Conservation (phyloP, 306 rosid genomes). For the Leucaena leucocephala region DNA sequence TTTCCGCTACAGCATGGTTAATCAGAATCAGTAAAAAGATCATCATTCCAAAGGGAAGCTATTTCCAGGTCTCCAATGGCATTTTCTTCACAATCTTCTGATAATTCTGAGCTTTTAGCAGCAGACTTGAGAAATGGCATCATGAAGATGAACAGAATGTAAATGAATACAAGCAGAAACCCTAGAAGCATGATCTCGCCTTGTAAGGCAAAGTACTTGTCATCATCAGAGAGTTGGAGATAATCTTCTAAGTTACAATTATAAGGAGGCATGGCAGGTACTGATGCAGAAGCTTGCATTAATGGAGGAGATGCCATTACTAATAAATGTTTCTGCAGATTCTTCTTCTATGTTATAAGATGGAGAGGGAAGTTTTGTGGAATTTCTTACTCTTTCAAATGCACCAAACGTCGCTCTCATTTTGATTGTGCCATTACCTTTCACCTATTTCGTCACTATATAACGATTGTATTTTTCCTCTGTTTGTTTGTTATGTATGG, state of each 20-base stretch:
- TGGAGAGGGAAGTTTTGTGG: neutral
- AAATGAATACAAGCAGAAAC: neutral
- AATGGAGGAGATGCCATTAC: neutral
- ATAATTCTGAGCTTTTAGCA: neutral
- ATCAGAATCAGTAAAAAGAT: neutral
- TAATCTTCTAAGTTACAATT: neutral
- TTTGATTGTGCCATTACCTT: neutral
- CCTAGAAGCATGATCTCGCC: slow-evolving; percentile 35
- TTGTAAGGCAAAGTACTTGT: slow-evolving; percentile 42
- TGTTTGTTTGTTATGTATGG: neutral
- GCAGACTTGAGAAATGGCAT: neutral
- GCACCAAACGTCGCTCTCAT: neutral
- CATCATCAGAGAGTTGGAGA: slow-evolving; percentile 37
- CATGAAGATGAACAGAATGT: neutral
- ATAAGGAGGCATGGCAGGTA: slow-evolving; percentile 19
- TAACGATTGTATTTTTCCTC: neutral
- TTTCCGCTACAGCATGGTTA: neutral
- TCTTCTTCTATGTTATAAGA: neutral
- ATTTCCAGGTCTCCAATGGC: neutral
- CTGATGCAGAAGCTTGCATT: neutral
- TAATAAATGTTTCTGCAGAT: neutral
- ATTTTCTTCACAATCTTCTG: neutral
- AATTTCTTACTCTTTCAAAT: neutral
- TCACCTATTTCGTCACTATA: neutral
- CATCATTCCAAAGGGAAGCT: neutral